Conservation (phyloP, 495 filamentous ascomycete species). For the Viridothelium virens region DNA sequence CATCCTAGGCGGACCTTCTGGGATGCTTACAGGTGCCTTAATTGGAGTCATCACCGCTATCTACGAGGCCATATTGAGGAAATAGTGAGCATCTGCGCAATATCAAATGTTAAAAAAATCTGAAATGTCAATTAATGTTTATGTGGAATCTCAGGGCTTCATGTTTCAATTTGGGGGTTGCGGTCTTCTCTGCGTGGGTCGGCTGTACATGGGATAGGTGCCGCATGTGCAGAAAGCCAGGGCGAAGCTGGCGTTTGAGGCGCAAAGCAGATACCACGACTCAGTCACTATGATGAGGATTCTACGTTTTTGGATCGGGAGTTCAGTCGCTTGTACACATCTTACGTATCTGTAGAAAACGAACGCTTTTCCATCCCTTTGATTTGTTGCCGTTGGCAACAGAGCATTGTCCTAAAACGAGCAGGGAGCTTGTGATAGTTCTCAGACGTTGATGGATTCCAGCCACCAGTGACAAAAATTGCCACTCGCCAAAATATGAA, state of each 20-base stretch:
- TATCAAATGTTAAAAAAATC: not conserved
- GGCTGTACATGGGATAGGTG: not conserved
- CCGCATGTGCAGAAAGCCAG: not conserved
- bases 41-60: conserved; percentile 63
- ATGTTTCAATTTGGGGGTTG: not conserved
- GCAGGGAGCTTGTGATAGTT: no score
- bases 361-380: not conserved
- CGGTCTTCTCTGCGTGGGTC: no score
- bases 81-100: conserved; percentile 35
- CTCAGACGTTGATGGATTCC: no score
- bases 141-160: not conserved
- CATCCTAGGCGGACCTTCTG: conserved; percentile 62
- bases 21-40: conserved; percentile 61
- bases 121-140: not conserved
- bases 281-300: not conserved
- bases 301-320: not conserved
- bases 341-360: not conserved
- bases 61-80: conserved; percentile 78
- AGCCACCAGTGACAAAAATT: no score
- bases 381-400: not conserved
- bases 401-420: no score
- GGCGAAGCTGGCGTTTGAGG: conserved; percentile 12
- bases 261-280: conserved; percentile 10
- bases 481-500: no score
- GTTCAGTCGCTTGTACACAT: not conserved